Evolutionary conservation across 2,329 filamentous ascomycete species (phyloP), one percentile per base, ranked within the genome.

Genomic region (Stachybotrys elegans): DNA sequence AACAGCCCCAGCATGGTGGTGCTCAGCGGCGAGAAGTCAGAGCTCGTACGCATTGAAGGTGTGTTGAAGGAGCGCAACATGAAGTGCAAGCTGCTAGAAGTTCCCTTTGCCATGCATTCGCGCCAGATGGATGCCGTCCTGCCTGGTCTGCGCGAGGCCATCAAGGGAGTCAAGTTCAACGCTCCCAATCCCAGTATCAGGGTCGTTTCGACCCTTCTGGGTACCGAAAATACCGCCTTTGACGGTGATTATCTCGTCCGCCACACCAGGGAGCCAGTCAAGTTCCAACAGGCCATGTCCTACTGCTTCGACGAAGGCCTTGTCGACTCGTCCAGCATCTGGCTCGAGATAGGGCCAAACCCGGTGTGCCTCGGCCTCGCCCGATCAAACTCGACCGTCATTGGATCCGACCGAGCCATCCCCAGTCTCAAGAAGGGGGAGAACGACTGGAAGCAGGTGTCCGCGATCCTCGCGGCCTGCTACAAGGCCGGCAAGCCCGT

Each of bases 331-430:
- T 72, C 74, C 54, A 79, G 76, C 11, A 66, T 74, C 13, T 86
- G 78, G 76, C 59, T 87, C 43, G 84, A 88, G 54, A 67, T 86
- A 48, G 83, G 84, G 2, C 81, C 82, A 13, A 77, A 85, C 51
- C 79, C 81, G 0, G 74, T 85, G 12, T 82, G 76, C 64, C 67
- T 70, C 20, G 70, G 69, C 31, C 81, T 87, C 65, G 71, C 84
- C 4, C 14, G 17, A 13, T 17, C 14, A 20, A 83, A 82, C 65
- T 72, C 75, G 5, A 70, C 84, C 42, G 73, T 73, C 29, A 59
- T 65, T 5, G n/a, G n/a, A n/a, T 64, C 68, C 13, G 73, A 73
- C 14, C 66, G 72, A 32, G 73, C 75, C 16, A 69, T 76, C 5
- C 72, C 80, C 12, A 79, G 81, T 3, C 68, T 86, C 4, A 77